Evolutionary conservation across 148 eudicot species (phyloP).

Genomic region (Vaccinium corymbosum): DNA sequence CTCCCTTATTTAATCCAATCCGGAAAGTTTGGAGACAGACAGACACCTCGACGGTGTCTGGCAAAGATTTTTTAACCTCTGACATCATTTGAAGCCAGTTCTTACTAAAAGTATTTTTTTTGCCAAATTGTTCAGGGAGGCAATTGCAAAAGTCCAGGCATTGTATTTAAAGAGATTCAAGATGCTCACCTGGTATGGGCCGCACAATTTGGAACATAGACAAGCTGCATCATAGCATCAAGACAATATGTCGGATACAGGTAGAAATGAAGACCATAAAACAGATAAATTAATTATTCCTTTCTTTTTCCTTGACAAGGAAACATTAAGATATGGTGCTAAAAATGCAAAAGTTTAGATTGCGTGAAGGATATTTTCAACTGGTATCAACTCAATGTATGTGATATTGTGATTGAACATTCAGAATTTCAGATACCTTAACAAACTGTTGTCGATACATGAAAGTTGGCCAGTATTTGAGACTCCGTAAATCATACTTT

Average conservation of each 20-base stretch:
- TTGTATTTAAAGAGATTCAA: not conserved
- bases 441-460: not conserved
- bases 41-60: too few relatives aligned
- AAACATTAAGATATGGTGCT: not conserved
- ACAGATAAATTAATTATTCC: not conserved
- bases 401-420: too few relatives aligned
- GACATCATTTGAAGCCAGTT: not conserved
- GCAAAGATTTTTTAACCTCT: too few relatives aligned
- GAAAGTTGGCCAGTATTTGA: not conserved
- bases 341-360: not conserved
- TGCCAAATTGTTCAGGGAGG: not conserved
- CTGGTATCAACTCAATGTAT: too few relatives aligned
- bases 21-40: not conserved
- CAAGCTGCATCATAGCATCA: not conserved
- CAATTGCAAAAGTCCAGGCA: not conserved
- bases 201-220: conserved; percentile 12
- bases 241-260: not conserved
- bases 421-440: too few relatives aligned
- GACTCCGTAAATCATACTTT: not conserved
- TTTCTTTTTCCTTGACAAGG: not conserved
- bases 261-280: not conserved
- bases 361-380: too few relatives aligned
- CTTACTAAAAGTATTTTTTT: not conserved
- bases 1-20: not conserved
- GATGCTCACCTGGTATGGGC: conserved; percentile 1